Evolutionary conservation across 2,329 filamentous ascomycete species (phyloP).

Genomic region (Huntiella bhutanensis): DNA sequence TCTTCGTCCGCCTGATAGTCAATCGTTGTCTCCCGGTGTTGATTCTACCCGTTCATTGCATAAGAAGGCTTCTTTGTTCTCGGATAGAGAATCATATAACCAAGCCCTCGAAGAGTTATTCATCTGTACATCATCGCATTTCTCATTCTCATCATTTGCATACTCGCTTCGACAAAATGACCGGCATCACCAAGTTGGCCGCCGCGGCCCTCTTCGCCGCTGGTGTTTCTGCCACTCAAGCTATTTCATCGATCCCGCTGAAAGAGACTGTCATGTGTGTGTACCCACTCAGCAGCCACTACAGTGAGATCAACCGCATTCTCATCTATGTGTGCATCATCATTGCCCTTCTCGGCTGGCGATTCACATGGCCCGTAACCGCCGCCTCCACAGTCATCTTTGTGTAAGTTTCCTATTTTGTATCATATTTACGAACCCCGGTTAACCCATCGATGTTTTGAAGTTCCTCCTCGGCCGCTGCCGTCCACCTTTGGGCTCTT

Average conservation of each 20-base stretch:
- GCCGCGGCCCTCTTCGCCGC: conserved; percentile 2
- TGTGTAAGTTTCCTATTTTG: conserved; percentile 4
- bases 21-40: too few species aligned
- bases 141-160: background rate
- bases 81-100: background rate
- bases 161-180: background rate
- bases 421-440: background rate
- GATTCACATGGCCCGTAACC: conserved; percentile 7
- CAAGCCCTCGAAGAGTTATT: background rate
- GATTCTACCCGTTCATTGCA: too few species aligned
- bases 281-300: conserved; percentile 10
- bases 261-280: conserved; percentile 11
- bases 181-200: background rate
- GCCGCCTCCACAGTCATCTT: conserved; percentile 5
- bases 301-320: conserved; percentile 7
- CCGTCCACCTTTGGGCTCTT: conserved; percentile 10
- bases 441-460: background rate
- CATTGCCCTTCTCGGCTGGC: conserved; percentile 9
- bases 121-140: background rate
- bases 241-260: conserved; percentile 3
- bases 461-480: conserved; percentile 2
- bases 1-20: too few species aligned
- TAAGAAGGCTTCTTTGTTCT: too few species aligned
- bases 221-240: conserved; percentile 3
- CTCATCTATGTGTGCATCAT: conserved; percentile 8